These are phyloP conservation scores for Novymonas esmeraldas DNA, from an alignment of 208 protist genomes.

Conservation along the genomic window DNA sequence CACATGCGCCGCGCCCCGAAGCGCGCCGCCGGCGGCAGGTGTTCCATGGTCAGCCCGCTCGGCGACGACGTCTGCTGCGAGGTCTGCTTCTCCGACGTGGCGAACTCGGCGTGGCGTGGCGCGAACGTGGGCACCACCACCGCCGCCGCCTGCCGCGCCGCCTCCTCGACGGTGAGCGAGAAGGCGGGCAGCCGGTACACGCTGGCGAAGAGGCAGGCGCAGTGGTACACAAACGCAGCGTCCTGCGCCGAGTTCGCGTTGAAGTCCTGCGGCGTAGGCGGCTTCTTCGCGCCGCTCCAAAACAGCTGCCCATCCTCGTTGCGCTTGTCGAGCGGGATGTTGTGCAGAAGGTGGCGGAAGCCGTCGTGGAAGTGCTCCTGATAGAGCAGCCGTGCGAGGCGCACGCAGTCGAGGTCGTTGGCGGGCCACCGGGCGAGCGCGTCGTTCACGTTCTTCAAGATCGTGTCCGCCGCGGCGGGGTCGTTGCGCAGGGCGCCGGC, in stretches of 20 bases:
- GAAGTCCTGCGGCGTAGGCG: conserved; percentile 84
- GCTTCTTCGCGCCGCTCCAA: conserved; percentile 93
- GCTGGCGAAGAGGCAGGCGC: conserved; percentile 65
- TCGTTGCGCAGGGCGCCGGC: conserved; percentile 64
- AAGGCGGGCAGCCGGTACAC: conserved; percentile 65
- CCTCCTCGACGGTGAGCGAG: conserved; percentile 42
- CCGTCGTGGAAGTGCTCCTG: conserved; percentile 96
- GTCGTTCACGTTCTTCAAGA: conserved; percentile 73
- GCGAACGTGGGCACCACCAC: conserved; percentile 64
- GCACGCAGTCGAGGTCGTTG: conserved; percentile 94
- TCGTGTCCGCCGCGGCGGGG: conserved; percentile 58
- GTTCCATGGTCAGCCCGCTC: conserved; percentile 42
- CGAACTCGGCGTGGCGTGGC: conserved; percentile 67
- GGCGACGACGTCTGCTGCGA: conserved; percentile 31
- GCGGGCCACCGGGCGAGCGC: conserved; percentile 79
- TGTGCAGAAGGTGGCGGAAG: conserved; percentile 97
- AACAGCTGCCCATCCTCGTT: conserved; percentile 92
- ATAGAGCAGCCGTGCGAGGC: conserved; percentile 94
- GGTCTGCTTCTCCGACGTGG: conserved; percentile 80
- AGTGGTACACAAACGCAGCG: conserved; percentile 85
- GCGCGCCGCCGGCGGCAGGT: conserved; percentile 45
- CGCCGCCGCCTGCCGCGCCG: conserved; percentile 42
- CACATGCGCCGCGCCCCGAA: conserved; percentile 57
- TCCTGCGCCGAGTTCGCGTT: conserved; percentile 43
- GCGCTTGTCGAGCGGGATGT: conserved; percentile 97